Base-by-base conservation (phyloP, 1,284 basidiomycete genomes). In the Trichosporon ovoides region DNA sequence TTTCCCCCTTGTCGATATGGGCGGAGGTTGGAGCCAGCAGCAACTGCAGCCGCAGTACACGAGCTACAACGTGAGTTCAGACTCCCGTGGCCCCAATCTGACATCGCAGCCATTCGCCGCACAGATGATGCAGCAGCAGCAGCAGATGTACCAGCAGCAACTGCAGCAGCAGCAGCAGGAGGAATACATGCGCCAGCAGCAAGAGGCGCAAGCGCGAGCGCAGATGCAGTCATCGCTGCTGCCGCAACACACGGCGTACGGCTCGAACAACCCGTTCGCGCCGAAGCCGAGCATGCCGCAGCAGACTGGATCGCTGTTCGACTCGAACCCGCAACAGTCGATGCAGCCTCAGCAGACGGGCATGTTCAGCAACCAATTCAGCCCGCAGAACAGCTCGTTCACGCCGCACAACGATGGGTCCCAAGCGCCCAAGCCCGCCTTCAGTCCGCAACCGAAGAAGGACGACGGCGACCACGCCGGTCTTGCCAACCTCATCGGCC, bases 251-350 rank as follows among this genome's bases (percentile, higher is more conserved):
- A 85, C 83, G 2, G 81, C 81, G 5, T 83, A 83, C 65, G 91
- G 92, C 14, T 90, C 91, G 43, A 98, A 98, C 82, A 98, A 98
- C 74, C 94, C 94, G 0, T 97, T 96, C 70, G 88, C 88, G 0
- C 82, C 73, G 7, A 61, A 57, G 28, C 58, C 58, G 7, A 61
- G 58, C 59, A 60, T 59, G 59, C 69, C 71, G 38, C 73, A 77
- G 50, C 79, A 80, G 56, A 79, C 76, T 69, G 73, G 61, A 64
- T 73, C 38, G 68, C 75, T 52, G 60, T 52, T 58, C 37, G 58
- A 58, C 58, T 38, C 52, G 7, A 49, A 54, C 52, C 48, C 57
- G 22, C 16, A 48, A 6, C 38, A 34, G 43, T 52, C 34, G 38
- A 37, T 18, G 12, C 40, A 46, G 22, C 6, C 37, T 3, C 38